Evolutionary conservation across 805 yeast species (phyloP).

Genomic region (Yarrowia osloensis): DNA sequence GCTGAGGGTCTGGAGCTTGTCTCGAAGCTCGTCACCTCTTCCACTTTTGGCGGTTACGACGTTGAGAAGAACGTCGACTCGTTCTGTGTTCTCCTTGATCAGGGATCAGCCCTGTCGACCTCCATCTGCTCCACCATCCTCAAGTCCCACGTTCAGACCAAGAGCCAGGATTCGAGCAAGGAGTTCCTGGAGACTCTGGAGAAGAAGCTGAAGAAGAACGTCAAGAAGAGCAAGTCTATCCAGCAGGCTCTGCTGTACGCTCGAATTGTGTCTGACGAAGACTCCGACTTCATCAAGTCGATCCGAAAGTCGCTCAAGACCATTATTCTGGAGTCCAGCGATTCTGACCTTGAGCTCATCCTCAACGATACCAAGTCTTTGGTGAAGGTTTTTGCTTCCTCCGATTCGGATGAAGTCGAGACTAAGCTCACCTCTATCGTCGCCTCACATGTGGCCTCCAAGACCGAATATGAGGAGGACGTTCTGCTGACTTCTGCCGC

Average conservation of each 20-base stretch:
- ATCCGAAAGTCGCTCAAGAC: conserved; percentile 17
- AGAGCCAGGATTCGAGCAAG: conserved; percentile 3
- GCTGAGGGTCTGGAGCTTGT: conserved; percentile 11
- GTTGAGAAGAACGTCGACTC: conserved; percentile 19
- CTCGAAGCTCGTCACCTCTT: background rate
- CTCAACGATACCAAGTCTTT: conserved; percentile 11
- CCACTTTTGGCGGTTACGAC: background rate
- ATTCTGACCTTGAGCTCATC: background rate
- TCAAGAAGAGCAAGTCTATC: conserved; percentile 19
- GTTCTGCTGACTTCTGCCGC: background rate
- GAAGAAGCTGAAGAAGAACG: conserved; percentile 18
- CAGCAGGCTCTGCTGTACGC: conserved; percentile 20
- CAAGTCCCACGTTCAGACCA: background rate
- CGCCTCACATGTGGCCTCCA: background rate
- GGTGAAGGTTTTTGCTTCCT: conserved; percentile 3
- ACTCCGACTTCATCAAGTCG: conserved; percentile 20
- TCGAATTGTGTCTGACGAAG: conserved; percentile 14
- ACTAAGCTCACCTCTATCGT: background rate
- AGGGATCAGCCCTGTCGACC: conserved; percentile 1
- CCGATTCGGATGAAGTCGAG: background rate
- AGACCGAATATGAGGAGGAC: background rate
- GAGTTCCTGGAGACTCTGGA: conserved; percentile 17
- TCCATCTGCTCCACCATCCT: conserved; percentile 7
- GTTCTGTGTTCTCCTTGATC: conserved; percentile 11
- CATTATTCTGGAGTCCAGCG: conserved; percentile 1